A percentile compares a stretch with the other conserved stretches of the same genome.
phyloP scores from a whole-genome alignment of 768 basidiomycete genomes.

The Gymnopilus junonius region DNA sequence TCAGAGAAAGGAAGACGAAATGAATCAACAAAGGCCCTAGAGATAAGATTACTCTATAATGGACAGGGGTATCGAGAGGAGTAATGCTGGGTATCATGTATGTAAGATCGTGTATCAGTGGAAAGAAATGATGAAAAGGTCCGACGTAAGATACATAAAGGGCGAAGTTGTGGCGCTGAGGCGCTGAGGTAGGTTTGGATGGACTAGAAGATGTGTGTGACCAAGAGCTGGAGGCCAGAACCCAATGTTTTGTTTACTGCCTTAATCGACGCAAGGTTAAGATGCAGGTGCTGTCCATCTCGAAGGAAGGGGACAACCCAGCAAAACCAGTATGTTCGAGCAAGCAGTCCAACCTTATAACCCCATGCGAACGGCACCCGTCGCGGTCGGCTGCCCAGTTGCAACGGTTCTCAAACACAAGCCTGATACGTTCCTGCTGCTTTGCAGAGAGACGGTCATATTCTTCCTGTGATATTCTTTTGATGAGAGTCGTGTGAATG shows the following conservation, averaged over 20 bases:
- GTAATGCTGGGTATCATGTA: neutral
- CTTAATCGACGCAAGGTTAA: constrained; percentile 46
- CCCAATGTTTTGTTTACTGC: neutral
- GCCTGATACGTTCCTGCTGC: constrained; percentile 46
- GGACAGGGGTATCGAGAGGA: neutral
- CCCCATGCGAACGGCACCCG: constrained; percentile 40
- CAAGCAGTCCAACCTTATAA: constrained; percentile 54
- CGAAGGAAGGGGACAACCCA: constrained; percentile 48
- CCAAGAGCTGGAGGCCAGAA: neutral
- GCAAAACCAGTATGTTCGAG: constrained; percentile 53
- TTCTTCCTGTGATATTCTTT: constrained; percentile 42
- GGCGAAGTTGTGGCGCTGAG: neutral
- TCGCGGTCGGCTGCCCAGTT: constrained; percentile 38
- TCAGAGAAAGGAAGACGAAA: neutral
- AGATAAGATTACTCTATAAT: neutral
- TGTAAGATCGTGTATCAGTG: neutral
- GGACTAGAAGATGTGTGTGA: neutral
- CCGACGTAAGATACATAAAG: neutral
- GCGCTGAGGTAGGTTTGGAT: neutral
- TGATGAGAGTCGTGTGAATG: constrained; percentile 44
- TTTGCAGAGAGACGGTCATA: constrained; percentile 46
- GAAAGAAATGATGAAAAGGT: neutral
- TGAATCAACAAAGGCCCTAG: neutral
- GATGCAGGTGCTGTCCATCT: constrained; percentile 44
- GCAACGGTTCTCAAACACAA: constrained; percentile 51